Base-by-base conservation (phyloP, 768 basidiomycete species). In the Amanita pallidorosea region DNA sequence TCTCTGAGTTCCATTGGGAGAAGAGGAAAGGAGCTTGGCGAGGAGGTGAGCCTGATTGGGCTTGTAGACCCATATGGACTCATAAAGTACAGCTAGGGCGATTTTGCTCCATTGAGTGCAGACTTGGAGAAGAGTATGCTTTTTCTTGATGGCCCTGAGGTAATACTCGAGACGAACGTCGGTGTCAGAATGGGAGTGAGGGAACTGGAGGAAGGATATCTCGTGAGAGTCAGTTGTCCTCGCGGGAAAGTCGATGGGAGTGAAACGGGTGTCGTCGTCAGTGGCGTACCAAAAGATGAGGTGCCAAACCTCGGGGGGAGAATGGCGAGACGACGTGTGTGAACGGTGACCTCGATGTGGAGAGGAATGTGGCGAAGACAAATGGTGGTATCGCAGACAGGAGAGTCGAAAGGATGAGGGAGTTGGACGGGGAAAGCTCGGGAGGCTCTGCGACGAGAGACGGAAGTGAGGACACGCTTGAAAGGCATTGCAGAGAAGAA, bases 301-400 rank as follows among this genome's bases (percentile, higher is more conserved):
- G n/a, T 76, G 65, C 84, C 84, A 86, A 6, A 87, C 60, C 56
- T 87, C 84, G 73, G 60, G 0, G 84, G 84, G 12, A 85, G 69
- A 51, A 63, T 54, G 13, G 72, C 72, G n/a, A 70, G 62, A 23
- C 53, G 33, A 9, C 45, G 44, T 0, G 42, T 51, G 8, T 43
- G 42, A 17, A 49, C 49, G 38, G 40, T 31, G 5, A 49, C 40
- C 27, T 49, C 25, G 18, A 41, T 27, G 8, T 20, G 38, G 4
- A 38, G 38, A 12, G 27, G 27, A 23, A 49, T 8, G 18, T 37
- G 29, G 6, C 22, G 38, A 8, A 41, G 18, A 8, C 18, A 41
- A 20, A 41, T 20, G 7, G 40, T 18, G 9, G 40, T 8, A 20
- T 18, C 17, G 37, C 37, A 8, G 5, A 38, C 37, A 6, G 22